Evolutionary conservation across 768 basidiomycete genomes (phyloP).

Genomic region (Russula olivacea): DNA sequence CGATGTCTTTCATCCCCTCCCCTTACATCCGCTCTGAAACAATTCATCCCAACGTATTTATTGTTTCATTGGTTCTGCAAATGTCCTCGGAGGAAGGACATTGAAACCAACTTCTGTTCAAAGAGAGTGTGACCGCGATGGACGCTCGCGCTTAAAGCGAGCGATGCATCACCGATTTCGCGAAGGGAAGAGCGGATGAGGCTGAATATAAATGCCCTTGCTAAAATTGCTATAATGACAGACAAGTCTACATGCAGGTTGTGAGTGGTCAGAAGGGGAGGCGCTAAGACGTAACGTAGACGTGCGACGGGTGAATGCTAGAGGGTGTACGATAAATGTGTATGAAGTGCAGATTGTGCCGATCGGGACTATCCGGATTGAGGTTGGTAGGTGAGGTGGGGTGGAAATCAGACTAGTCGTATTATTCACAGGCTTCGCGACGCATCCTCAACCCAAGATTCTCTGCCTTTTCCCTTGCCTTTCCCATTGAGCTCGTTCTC

Average conservation of each 20-base stretch:
- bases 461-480: slow-evolving; percentile 59
- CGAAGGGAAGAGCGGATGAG: slow-evolving; percentile 7
- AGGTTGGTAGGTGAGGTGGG: neutral
- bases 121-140: neutral
- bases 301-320: slow-evolving; percentile 24
- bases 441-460: slow-evolving; percentile 37
- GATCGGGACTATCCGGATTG: slow-evolving; percentile 15
- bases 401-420: slow-evolving; percentile 14
- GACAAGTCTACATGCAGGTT: slow-evolving; percentile 25
- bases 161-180: slow-evolving; percentile 7
- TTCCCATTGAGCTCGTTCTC: slow-evolving; percentile 40
- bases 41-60: neutral
- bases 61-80: neutral
- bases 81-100: neutral
- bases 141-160: neutral
- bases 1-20: neutral
- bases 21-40: neutral
- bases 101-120: neutral
- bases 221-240: slow-evolving; percentile 23
- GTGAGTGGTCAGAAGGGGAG: slow-evolving; percentile 12
- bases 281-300: slow-evolving; percentile 24
- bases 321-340: slow-evolving; percentile 15
- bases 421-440: slow-evolving; percentile 21
- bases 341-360: slow-evolving; percentile 11
- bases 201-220: slow-evolving; percentile 22